These are phyloP conservation scores for Nicotiana paniculata DNA, from an alignment of 257 asterid genomes.

Conservation along the genomic window DNA sequence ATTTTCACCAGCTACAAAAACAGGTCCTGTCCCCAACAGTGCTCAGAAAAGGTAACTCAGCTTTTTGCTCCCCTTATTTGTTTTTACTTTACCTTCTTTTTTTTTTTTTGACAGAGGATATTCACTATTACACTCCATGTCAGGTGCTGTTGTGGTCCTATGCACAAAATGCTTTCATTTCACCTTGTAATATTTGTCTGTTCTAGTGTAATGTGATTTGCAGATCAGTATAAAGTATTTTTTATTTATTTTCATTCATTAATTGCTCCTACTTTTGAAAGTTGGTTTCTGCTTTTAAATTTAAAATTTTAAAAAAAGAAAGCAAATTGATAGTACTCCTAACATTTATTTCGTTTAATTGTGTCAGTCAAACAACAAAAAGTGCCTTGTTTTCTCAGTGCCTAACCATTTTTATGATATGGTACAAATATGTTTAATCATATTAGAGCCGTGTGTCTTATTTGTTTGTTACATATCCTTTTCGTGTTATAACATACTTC, in stretches of 20 bases:
- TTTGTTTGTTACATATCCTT: conserved; percentile 2
- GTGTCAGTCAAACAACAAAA: neutral
- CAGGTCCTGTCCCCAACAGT: conserved; percentile 51
- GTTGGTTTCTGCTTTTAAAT: neutral
- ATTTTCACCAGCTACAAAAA: conserved; percentile 44
- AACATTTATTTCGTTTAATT: neutral
- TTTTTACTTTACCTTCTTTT: neutral
- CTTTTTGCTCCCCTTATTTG: conserved; percentile 17
- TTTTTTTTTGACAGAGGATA: conserved; percentile 39
- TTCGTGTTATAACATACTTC: neutral
- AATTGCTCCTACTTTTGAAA: conserved; percentile 1
- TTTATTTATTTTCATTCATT: neutral
- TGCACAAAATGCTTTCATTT: conserved; percentile 15
- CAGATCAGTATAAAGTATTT: neutral
- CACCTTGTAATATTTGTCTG: conserved; percentile 7
- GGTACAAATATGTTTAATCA: neutral
- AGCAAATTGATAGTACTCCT: no score
- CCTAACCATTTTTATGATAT: neutral
- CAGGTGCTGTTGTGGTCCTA: conserved; percentile 40
- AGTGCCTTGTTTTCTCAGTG: neutral
- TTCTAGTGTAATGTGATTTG: conserved; percentile 8
- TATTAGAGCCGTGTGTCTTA: neutral
- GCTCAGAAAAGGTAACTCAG: conserved; percentile 77
- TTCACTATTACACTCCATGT: conserved; percentile 38
- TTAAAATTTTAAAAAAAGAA: neutral